Evolutionary conservation across 1,139 yeast genomes (phyloP).

Genomic region (Spathaspora sp.): DNA sequence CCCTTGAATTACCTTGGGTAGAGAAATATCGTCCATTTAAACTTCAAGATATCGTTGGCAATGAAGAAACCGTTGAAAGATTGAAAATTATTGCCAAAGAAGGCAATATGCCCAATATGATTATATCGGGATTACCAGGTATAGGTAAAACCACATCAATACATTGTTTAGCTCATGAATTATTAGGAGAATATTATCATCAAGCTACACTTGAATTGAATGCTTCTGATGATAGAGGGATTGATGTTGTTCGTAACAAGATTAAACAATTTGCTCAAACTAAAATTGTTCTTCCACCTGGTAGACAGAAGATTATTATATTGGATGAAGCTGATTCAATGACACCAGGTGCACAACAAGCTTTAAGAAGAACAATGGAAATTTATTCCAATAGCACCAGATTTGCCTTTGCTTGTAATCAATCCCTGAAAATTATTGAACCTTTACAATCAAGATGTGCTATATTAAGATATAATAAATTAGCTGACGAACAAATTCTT

Average conservation of each 20-base stretch:
- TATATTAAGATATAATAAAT: conserved; percentile 76
- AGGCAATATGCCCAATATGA: conserved; percentile 97
- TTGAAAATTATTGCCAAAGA: conserved; percentile 81
- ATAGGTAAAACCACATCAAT: conserved; percentile 95
- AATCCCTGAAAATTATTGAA: conserved; percentile 89
- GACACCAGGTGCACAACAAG: conserved; percentile 99
- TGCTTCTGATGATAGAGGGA: conserved; percentile 52
- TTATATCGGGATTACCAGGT: conserved; percentile 93
- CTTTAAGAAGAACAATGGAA: conserved; percentile 96
- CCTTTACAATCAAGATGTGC: conserved; percentile 98
- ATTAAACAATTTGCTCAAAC: conserved; percentile 67
- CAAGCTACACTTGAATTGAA: conserved; percentile 86
- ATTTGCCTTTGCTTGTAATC: conserved; percentile 97
- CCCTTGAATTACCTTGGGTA: conserved; percentile 65
- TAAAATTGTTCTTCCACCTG: conserved; percentile 58
- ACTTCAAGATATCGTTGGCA: conserved; percentile 87
- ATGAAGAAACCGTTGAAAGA: conserved; percentile 84
- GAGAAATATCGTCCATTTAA: conserved; percentile 88
- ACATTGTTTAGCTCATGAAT: conserved; percentile 83
- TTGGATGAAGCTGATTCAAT: conserved; percentile 97
- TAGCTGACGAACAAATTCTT: conserved; percentile 83
- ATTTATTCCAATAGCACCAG: conserved; percentile 90
- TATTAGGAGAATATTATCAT: conserved; percentile 69
- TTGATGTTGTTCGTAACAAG: conserved; percentile 48
- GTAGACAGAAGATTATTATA: conserved; percentile 80